Base-by-base conservation (phyloP, 768 basidiomycete genomes). In the Suillus decipiens region DNA sequence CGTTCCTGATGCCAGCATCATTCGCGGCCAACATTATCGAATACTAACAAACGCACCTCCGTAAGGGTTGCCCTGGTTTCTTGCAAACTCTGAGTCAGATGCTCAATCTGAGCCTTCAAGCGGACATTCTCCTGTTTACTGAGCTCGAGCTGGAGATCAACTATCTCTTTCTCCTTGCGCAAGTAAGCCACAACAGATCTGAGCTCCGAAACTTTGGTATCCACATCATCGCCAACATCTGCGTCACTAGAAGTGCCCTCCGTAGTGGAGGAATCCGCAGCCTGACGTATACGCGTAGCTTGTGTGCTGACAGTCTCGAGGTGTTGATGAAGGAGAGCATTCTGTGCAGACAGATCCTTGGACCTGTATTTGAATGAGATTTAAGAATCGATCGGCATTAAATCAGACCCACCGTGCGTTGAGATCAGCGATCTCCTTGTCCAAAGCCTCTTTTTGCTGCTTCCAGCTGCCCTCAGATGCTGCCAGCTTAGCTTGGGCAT, bases 161-260 rank as follows among this genome's bases (percentile, higher is more conserved):
- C 89, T 59, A 96, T 93, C 72, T 95, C 93, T 76, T 96, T 95
- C 80, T 95, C 94, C 70, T 90, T 93, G 47, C 94, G 84, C 39
- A 96, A 78, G 74, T 92, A 95, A 2, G 87, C 82, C 48, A 95
- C 87, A 33, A 94, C 89, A 19, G 89, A 84, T 34, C 90, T 89
- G 24, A 94, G 76, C 66, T 93, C 92, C 0, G 88, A 80, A 11
- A 91, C 66, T 71, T 92, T 89, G 2, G 80, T 80, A 65, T 91
- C 89, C 3, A 78, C 69, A 63, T 88, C 86, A 19, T 81, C 86
- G 10, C 75, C 62, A 0, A 74, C 69, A 22, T 85, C 85, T 24
- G 68, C 78, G 50, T 85, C 87, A 5, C 72, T 80, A 15, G 78
- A 64, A 15, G 76, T 65, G 24, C 74, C 74, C 1, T 76, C 68